These are phyloP conservation scores for Globisporangium apiculatum DNA, from an alignment of 352 stramenopile genomes.

Conservation along the genomic window DNA sequence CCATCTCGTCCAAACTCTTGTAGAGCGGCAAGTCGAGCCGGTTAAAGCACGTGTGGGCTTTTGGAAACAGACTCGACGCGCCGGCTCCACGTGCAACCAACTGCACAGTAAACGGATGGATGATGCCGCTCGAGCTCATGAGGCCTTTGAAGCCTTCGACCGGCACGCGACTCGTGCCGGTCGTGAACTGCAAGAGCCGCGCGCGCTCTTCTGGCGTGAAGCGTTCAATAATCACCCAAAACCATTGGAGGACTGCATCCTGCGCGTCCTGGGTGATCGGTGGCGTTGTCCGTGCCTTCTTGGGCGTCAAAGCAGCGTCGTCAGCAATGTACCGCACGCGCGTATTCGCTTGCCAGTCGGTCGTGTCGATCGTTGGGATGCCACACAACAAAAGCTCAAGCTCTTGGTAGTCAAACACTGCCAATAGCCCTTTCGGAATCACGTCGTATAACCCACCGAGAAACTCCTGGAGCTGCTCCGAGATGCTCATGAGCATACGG, in stretches of 20 bases:
- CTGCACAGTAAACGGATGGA: slow-evolving; percentile 78
- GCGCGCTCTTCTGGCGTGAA: slow-evolving; percentile 66
- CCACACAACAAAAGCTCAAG: slow-evolving; percentile 73
- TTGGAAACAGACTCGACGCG: slow-evolving; percentile 42
- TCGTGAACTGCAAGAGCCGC: slow-evolving; percentile 69
- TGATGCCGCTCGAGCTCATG: slow-evolving; percentile 74
- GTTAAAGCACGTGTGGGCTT: slow-evolving; percentile 85
- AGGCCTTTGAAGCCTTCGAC: slow-evolving; percentile 77
- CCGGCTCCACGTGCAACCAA: slow-evolving; percentile 42
- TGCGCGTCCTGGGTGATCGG: slow-evolving; percentile 20
- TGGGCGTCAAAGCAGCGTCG: slow-evolving; percentile 5
- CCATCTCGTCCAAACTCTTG: slow-evolving; percentile 52
- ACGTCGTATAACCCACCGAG: slow-evolving; percentile 70
- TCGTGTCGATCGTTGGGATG: slow-evolving; percentile 59
- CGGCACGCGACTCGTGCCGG: slow-evolving; percentile 66
- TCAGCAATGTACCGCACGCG: slow-evolving; percentile 58
- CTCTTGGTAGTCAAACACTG: slow-evolving; percentile 79
- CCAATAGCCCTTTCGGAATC: slow-evolving; percentile 50
- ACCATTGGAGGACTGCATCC: slow-evolving; percentile 55
- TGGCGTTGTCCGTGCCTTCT: background rate
- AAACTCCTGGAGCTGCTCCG: slow-evolving; percentile 56
- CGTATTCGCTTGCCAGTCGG: slow-evolving; percentile 53
- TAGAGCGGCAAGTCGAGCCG: slow-evolving; percentile 73
- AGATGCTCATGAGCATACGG: slow-evolving; percentile 69
- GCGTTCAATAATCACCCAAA: slow-evolving; percentile 54